Conservation (phyloP, 805 yeast genomes). For the Candida sithepensis region DNA sequence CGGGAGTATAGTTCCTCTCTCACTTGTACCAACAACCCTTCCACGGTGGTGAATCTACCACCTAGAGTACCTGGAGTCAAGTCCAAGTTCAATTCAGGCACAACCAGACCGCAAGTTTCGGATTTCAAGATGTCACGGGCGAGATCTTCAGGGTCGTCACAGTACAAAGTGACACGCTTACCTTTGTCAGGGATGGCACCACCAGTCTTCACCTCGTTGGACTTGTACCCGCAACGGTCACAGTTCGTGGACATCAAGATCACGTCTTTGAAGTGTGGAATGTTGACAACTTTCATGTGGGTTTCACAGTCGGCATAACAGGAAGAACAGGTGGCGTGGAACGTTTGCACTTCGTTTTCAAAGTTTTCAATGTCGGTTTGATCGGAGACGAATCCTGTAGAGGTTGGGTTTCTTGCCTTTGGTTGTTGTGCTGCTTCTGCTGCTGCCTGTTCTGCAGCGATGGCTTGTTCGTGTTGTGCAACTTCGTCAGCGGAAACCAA, state of each 20-base stretch:
- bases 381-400: constrained; percentile 63
- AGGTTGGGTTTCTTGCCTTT: constrained; percentile 33
- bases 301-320: constrained; percentile 83
- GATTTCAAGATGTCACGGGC: constrained; percentile 92
- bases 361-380: constrained; percentile 80
- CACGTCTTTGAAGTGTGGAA: constrained; percentile 98
- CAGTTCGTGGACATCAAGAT: constrained; percentile 94
- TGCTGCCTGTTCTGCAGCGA: constrained; percentile 23
- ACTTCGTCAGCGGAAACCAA: constrained; percentile 67
- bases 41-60: constrained; percentile 95
- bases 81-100: constrained; percentile 89
- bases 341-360: constrained; percentile 88
- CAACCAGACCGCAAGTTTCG: constrained; percentile 81
- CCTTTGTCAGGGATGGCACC: constrained; percentile 93
- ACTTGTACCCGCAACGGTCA: constrained; percentile 89
- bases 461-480: constrained; percentile 44
- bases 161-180: constrained; percentile 61
- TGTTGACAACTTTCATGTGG: constrained; percentile 93
- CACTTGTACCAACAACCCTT: constrained; percentile 88
- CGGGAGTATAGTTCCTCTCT: constrained; percentile 82
- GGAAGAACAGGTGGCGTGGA: constrained; percentile 87
- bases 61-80: constrained; percentile 96
- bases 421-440: constrained; percentile 24
- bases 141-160: constrained; percentile 89
- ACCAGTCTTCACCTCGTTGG: constrained; percentile 97